phyloP scores from a whole-genome alignment of 225 moss, liverwort and hornwort genomes.

The Sphagnum tenellum region DNA sequence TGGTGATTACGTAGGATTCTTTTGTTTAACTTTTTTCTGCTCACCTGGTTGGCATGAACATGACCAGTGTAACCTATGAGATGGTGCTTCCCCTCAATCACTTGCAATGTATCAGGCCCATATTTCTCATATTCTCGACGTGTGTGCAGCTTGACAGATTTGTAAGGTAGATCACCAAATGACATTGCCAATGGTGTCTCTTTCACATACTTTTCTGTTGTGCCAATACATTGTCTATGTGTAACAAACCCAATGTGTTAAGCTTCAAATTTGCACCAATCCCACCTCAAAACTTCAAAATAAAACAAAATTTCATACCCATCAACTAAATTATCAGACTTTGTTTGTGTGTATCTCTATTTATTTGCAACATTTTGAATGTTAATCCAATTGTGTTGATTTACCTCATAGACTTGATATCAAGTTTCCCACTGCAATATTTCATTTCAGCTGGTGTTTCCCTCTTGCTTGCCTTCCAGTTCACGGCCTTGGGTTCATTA shows the following conservation, averaged over 20 bases:
- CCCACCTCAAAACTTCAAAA: no score
- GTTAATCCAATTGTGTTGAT: neutral
- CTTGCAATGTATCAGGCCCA: constrained; percentile 75
- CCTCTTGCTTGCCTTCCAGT: constrained; percentile 61
- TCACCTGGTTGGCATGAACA: constrained; percentile 67
- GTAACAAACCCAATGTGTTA: no score
- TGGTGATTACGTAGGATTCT: no score
- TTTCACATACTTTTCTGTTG: constrained; percentile 55
- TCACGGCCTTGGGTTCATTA: constrained; percentile 28
- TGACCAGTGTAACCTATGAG: constrained; percentile 87
- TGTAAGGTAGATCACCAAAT: constrained; percentile 66
- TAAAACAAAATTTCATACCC: no score
- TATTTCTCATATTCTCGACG: constrained; percentile 57
- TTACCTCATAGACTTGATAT: constrained; percentile 53
- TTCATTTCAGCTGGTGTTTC: constrained; percentile 61
- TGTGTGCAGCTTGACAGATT: constrained; percentile 44
- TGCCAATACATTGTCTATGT: constrained; percentile 67
- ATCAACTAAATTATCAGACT: no score
- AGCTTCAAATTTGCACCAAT: no score
- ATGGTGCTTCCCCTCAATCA: constrained; percentile 79
- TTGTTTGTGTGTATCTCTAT: no score
- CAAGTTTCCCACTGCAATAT: constrained; percentile 56
- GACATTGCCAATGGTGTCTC: constrained; percentile 48
- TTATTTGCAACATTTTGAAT: no score
- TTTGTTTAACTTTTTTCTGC: no score